Conservation (phyloP, 352 stramenopile species). For the Globisporangium okanoganense region DNA sequence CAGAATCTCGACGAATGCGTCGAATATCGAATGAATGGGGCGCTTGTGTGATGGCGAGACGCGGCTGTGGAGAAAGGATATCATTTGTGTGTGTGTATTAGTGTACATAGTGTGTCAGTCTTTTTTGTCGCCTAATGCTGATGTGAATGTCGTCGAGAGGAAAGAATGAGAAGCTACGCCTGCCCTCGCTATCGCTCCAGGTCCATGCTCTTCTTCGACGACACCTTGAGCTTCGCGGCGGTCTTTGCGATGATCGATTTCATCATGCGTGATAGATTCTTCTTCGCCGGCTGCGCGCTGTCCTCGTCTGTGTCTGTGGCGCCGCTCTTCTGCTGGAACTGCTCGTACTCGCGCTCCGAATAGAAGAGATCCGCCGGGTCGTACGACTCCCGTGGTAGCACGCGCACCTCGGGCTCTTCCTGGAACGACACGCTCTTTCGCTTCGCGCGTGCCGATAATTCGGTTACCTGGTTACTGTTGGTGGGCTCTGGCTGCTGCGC, state of each 20-base stretch:
- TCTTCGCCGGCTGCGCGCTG: conserved; percentile 16
- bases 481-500: conserved; percentile 11
- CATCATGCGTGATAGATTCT: conserved; percentile 45
- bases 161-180: background rate
- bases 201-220: conserved; percentile 25
- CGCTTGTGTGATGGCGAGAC: too few species aligned
- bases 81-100: background rate
- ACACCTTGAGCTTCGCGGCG: conserved; percentile 47
- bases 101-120: background rate
- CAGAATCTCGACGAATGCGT: background rate
- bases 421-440: conserved; percentile 54
- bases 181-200: conserved; percentile 19
- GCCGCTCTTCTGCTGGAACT: conserved; percentile 38
- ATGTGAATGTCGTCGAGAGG: background rate
- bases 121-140: background rate
- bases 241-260: conserved; percentile 52
- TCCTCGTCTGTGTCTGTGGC: background rate
- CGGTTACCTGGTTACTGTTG: background rate
- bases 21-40: background rate
- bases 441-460: conserved; percentile 9
- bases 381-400: conserved; percentile 40
- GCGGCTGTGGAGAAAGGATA: background rate
- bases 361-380: conserved; percentile 56
- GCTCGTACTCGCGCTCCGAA: conserved; percentile 48
- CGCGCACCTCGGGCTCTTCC: conserved; percentile 42